Base-by-base conservation (phyloP, 1,284 basidiomycete species). In the Irpex sp. region DNA sequence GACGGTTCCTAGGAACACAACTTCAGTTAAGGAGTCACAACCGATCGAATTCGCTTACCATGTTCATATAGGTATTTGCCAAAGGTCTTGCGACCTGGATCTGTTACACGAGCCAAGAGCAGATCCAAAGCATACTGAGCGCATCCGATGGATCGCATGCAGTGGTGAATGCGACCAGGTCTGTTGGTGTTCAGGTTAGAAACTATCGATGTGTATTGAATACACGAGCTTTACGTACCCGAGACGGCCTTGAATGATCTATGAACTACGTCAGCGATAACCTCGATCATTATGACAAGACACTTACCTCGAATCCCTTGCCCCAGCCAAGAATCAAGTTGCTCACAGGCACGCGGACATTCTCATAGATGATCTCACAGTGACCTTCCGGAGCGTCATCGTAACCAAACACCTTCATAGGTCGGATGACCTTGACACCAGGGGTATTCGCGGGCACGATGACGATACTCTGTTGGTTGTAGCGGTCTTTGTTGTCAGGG, bases 221-320 rank as follows among this genome's bases (percentile, higher is more conserved):
- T 60, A 10, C 36, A 33, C 28, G 28, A 33, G 23, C 21, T 35
- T 21, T 4, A 73, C 82, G 63, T 71, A 91, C 91, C 96, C 96
- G 59, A 99, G 87, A 68, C 96, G 90, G 39, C 96, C 96, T 84
- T 98, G 96, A 66, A 98, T 95, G 69, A 99, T 97, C 85, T 94
- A 59, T n/a, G 47, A 16, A n/a, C 14, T 36, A 42, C 21, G n/a
- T 42, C 7, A 57, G 18, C 10, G 16, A 45, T 16, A 35, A 12
- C 45, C 16, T 8, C 7, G 14, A 54, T 36, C 33, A 9, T 16
- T 9, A 10, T 37, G 10, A 35, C 23, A 10, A 58, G 55, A 52
- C 28, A 21, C 59, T 39, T 61, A 89, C 88, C 79, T 94, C 96
- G 66, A 98, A 98, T 23, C 96, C 96, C 65, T 83, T 83, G 14